Conservation (phyloP, 495 filamentous ascomycete genomes). For the Recurvomyces mirabilis region DNA sequence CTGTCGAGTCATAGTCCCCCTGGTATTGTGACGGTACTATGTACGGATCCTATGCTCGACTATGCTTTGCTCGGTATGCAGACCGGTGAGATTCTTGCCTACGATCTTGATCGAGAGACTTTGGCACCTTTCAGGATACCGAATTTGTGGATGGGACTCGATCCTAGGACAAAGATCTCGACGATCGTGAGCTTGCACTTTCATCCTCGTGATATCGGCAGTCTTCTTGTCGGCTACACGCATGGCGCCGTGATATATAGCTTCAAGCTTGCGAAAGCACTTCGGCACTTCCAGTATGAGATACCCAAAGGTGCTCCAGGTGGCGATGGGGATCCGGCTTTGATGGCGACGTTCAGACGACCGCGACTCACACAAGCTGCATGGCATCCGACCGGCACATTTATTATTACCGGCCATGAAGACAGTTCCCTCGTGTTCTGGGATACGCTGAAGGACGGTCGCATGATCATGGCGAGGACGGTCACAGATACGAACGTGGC, state of each 20-base stretch:
- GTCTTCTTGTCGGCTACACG: conserved; percentile 73
- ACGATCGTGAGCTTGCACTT: conserved; percentile 67
- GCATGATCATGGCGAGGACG: conserved; percentile 72
- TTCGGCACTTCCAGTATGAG: conserved; percentile 73
- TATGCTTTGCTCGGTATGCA: conserved; percentile 56
- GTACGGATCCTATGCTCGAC: conserved; percentile 78
- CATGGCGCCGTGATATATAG: conserved; percentile 81
- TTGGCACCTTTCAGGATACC: conserved; percentile 67
- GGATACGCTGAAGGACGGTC: conserved; percentile 77
- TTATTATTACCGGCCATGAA: conserved; percentile 77
- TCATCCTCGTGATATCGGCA: conserved; percentile 89
- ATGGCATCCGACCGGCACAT: conserved; percentile 94
- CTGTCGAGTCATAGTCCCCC: conserved; percentile 58
- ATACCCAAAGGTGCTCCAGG: conserved; percentile 75
- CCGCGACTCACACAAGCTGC: conserved; percentile 66
- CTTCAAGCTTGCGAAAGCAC: conserved; percentile 74
- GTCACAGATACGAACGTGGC: conserved; percentile 62
- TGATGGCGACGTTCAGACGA: conserved; percentile 41
- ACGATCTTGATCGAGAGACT: conserved; percentile 74
- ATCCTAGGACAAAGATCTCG: conserved; percentile 43
- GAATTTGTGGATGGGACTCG: conserved; percentile 67
- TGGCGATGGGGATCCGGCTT: conserved; percentile 54
- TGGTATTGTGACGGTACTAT: conserved; percentile 55
- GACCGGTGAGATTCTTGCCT: conserved; percentile 68
- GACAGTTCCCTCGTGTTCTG: conserved; percentile 85